Conservation (phyloP, 148 eudicot genomes). For the Arctostaphylos glauca region DNA sequence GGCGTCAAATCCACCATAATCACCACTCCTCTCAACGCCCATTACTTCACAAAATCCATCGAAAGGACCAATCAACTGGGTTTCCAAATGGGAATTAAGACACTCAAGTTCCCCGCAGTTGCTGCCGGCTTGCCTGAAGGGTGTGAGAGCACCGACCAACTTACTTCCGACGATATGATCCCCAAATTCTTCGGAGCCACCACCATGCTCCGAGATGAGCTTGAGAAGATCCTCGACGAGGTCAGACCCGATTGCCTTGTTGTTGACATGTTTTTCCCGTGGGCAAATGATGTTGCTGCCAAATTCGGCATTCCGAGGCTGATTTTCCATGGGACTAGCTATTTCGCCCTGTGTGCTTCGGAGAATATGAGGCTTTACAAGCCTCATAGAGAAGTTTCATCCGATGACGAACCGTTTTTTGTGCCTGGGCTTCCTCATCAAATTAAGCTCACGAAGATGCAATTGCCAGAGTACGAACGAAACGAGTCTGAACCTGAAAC, state of each 20-base stretch:
- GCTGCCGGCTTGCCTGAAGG: slow-evolving; percentile 48
- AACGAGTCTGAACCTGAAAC: background rate
- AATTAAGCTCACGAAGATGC: slow-evolving; percentile 25
- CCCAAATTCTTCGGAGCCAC: slow-evolving; percentile 13
- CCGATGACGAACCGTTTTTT: slow-evolving; percentile 39
- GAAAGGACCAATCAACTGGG: slow-evolving; percentile 4
- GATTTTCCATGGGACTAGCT: slow-evolving; percentile 48
- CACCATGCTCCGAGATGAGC: slow-evolving; percentile 14
- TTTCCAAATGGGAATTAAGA: slow-evolving; percentile 11
- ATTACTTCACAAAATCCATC: no score
- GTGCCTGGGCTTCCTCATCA: slow-evolving; percentile 39
- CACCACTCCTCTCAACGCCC: no score
- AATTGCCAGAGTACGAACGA: slow-evolving; percentile 13
- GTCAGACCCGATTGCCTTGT: slow-evolving; percentile 37
- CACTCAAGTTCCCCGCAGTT: slow-evolving; percentile 30
- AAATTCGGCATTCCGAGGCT: slow-evolving; percentile 47
- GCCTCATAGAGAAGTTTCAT: slow-evolving; percentile 35
- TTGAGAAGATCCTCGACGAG: slow-evolving; percentile 8
- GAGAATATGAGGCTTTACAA: slow-evolving; percentile 24
- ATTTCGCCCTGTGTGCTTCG: slow-evolving; percentile 28
- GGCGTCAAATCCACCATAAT: no score
- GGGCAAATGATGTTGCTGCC: slow-evolving; percentile 37
- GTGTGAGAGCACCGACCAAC: slow-evolving; percentile 31
- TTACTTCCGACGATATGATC: slow-evolving; percentile 24
- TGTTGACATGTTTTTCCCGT: slow-evolving; percentile 45